phyloP scores from a whole-genome alignment of 1,139 yeast genomes.

The Debaryomyces sp. region DNA sequence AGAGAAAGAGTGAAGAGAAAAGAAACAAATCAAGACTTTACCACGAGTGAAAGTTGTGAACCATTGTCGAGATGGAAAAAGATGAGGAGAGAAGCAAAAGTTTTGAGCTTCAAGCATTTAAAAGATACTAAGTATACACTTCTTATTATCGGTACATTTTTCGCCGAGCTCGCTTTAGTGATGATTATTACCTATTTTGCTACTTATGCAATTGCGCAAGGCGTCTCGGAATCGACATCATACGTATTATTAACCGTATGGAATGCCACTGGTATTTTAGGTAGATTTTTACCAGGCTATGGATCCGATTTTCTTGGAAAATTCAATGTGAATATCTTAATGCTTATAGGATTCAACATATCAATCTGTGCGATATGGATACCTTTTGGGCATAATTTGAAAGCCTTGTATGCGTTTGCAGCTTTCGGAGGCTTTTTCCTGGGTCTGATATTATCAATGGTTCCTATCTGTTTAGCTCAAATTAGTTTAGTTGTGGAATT shows the following conservation, averaged over 20 bases:
- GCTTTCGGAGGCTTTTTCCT: slow-evolving; percentile 34
- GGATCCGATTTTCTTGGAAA: slow-evolving; percentile 40
- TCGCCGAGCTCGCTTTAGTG: slow-evolving; percentile 60
- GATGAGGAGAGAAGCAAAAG: slow-evolving; percentile 6
- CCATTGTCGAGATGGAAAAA: slow-evolving; percentile 6
- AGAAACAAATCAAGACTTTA: neutral
- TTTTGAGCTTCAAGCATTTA: slow-evolving; percentile 11
- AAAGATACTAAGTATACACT: slow-evolving; percentile 23
- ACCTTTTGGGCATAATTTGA: slow-evolving; percentile 39
- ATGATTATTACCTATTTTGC: slow-evolving; percentile 49
- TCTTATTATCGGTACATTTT: slow-evolving; percentile 40
- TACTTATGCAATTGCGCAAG: slow-evolving; percentile 46
- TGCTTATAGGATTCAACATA: slow-evolving; percentile 33
- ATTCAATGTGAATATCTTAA: slow-evolving; percentile 41
- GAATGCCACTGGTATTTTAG: slow-evolving; percentile 43
- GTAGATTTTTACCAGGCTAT: slow-evolving; percentile 42
- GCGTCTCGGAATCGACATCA: slow-evolving; percentile 38
- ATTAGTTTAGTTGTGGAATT: slow-evolving; percentile 41
- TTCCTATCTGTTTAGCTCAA: slow-evolving; percentile 44
- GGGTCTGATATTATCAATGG: slow-evolving; percentile 34
- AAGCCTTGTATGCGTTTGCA: slow-evolving; percentile 38
- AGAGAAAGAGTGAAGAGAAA: slow-evolving; percentile 46
- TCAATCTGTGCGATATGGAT: slow-evolving; percentile 40
- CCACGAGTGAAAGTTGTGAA: neutral
- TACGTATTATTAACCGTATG: slow-evolving; percentile 40